Evolutionary conservation across 495 filamentous ascomycete genomes (phyloP).

Genomic region (Achaetomiella virescens): DNA sequence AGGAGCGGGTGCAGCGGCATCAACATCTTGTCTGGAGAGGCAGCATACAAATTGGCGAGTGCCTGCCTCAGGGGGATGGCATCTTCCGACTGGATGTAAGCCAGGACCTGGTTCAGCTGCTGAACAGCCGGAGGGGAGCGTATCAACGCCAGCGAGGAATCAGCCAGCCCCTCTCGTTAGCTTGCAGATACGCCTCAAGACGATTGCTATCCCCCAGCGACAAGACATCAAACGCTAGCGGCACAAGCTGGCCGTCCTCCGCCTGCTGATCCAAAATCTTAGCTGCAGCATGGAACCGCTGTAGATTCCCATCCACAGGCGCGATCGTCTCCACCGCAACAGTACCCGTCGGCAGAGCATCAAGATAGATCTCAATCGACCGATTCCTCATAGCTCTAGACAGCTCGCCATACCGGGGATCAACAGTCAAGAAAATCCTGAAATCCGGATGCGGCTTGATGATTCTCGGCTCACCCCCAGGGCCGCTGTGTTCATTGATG

Average conservation of each 20-base stretch:
- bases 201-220: conserved; percentile 32
- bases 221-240: conserved; percentile 31
- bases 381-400: conserved; percentile 96
- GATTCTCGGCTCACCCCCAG: conserved; percentile 72
- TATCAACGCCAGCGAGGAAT: conserved; percentile 11
- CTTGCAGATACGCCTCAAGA: conserved; percentile 25
- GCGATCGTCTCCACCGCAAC: conserved; percentile 25
- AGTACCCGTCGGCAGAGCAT: conserved; percentile 21
- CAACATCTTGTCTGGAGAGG: conserved; percentile 23
- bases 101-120: conserved; percentile 13
- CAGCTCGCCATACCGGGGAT: conserved; percentile 86
- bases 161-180: conserved; percentile 9
- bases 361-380: conserved; percentile 81
- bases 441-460: conserved; percentile 82
- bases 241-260: conserved; percentile 17
- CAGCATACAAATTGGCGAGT: conserved; percentile 19
- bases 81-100: conserved; percentile 27
- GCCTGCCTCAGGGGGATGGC: conserved; percentile 22
- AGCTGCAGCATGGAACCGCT: conserved; percentile 29
- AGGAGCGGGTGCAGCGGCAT: conserved; percentile 60
- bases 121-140: conserved; percentile 15
- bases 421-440: conserved; percentile 89
- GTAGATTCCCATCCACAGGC: conserved; percentile 40
- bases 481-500: conserved; percentile 83
- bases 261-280: conserved; percentile 10